phyloP scores from a whole-genome alignment of 2,329 filamentous ascomycete genomes.

The Trichophyton rubrum region DNA sequence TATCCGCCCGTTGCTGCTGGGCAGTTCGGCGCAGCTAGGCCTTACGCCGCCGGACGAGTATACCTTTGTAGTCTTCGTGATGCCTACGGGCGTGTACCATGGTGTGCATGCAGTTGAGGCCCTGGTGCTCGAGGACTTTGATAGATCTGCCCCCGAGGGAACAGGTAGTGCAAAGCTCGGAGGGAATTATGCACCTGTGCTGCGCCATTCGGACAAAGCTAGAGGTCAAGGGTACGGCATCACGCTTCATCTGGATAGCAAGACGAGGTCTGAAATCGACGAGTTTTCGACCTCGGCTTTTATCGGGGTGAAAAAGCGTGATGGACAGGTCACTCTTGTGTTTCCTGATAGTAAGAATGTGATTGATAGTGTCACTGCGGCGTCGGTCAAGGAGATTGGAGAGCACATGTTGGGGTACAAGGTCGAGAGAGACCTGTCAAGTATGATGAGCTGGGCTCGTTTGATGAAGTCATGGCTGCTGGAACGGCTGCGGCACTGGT shows the following conservation, averaged over 20 bases:
- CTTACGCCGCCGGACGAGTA: slow-evolving; percentile 83
- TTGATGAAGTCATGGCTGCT: slow-evolving; percentile 76
- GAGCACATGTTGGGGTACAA: slow-evolving; percentile 63
- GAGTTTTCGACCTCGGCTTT: slow-evolving; percentile 95
- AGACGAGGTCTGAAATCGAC: slow-evolving; percentile 71
- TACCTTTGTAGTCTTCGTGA: slow-evolving; percentile 76
- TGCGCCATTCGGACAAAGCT: slow-evolving; percentile 76
- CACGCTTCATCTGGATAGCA: slow-evolving; percentile 83
- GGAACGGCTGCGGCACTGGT: slow-evolving; percentile 86
- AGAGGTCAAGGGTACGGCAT: slow-evolving; percentile 74
- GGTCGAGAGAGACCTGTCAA: slow-evolving; percentile 57
- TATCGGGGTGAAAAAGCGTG: slow-evolving; percentile 57
- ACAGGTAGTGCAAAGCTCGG: slow-evolving; percentile 88
- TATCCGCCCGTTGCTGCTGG: slow-evolving; percentile 78
- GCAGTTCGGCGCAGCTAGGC: slow-evolving; percentile 74
- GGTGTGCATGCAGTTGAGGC: slow-evolving; percentile 77
- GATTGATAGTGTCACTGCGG: slow-evolving; percentile 75
- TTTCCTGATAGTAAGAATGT: slow-evolving; percentile 81
- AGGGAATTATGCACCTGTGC: slow-evolving; percentile 88
- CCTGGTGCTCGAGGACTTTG: slow-evolving; percentile 82
- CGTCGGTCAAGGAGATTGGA: slow-evolving; percentile 65
- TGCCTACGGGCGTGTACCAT: slow-evolving; percentile 91
- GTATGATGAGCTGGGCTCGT: slow-evolving; percentile 50
- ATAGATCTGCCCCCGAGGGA: slow-evolving; percentile 81
- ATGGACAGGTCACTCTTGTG: slow-evolving; percentile 53